Evolutionary conservation across 345 rosid species (phyloP), one percentile per base, ranked within the genome.

Genomic region (Clarkia xantiana): DNA sequence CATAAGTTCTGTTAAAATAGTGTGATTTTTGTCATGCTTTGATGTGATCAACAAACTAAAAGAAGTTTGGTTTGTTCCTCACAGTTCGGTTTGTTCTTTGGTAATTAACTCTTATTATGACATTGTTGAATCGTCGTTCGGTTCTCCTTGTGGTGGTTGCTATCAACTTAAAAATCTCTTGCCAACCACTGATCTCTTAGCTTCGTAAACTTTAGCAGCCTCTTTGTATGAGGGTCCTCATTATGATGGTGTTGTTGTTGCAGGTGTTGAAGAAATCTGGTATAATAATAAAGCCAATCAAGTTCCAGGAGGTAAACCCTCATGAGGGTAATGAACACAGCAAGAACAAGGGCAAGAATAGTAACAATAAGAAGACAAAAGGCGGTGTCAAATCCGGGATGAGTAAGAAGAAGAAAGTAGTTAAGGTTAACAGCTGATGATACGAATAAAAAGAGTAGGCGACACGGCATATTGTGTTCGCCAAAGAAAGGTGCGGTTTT

Each of bases 261-360:
- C 75, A 86, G 98, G 86, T 86, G 64, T 80, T 77, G 72, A 86
- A 83, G 71, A 91, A 60, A 55, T 41, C 83, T 10, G 98, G 96
- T 40, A 66, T 71, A 40, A 84, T 75, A 16, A 86, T 86, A 55
- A 76, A 84, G 57, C 98, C 98, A 9, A 70, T 91, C 40, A 73
- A 68, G 59, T 81, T 67, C 45, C 72, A 78, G 76, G 89, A 81
- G 55, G 75, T 77, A 60, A 78, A 81, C 70, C 74, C 77, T 18
- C 72, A 79, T 50, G 86, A 74, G 34, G 73, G 67, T 50, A 61
- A 15, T 1, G 76, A 65, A 59, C 74, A 70, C 8, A 54, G 58
- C 29, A 64, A 65, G 44, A 46, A 46, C 34, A 56, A 57, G 19
- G 64, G 64, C 52, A 71, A 66, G 59, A 81, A 70, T 44, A 52